Evolutionary conservation across 2,329 filamentous ascomycete species (phyloP), one percentile per base, ranked within the genome.

Genomic region (Diaporthe sp.): DNA sequence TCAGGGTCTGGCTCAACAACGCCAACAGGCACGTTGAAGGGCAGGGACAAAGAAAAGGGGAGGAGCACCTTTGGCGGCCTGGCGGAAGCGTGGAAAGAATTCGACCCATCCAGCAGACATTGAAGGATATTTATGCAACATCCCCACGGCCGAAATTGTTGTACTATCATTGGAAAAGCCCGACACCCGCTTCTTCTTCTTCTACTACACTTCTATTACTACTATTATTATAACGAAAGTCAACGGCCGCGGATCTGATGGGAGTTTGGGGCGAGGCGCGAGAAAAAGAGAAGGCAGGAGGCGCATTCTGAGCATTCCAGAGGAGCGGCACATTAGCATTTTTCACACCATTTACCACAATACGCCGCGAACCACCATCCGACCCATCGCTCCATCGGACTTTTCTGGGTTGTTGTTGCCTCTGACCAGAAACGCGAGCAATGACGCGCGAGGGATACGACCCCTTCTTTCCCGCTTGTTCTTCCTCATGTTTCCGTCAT

Each of bases 41-140:
- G 82, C 4, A 81, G 80, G 76, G 78, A 77, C 68, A 79, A 77
- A 58, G 79, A 81, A 80, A 81, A 79, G 74, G 76, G 75, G 66
- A 28, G 67, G 72, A 25, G 70, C 67, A 55, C 73, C 33, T 17
- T 74, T 66, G n/a, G 76, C 71, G 45, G 78, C 76, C 66, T 74
- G 72, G 28, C 76, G 74, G 78, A 75, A 28, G 69, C 71, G 15
- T 74, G 75, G 72, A 72, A 77, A 58, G 64, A 72, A n/a, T 60
- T 74, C 10, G 74, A 76, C 40, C 40, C 67, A 19, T 74, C 72
- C 30, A 54, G 40, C 47, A 70, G 61, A 68, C 74, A 74, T 35
- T 76, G 55, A 74, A 28, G 15, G 28, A 33, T n/a, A n/a, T 25
- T 38, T 54, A 28, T 30, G 55, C 33, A 10, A 69, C 33, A 70